Base-by-base conservation (phyloP, 1,139 yeast genomes). In the Hyphopichia fennica region DNA sequence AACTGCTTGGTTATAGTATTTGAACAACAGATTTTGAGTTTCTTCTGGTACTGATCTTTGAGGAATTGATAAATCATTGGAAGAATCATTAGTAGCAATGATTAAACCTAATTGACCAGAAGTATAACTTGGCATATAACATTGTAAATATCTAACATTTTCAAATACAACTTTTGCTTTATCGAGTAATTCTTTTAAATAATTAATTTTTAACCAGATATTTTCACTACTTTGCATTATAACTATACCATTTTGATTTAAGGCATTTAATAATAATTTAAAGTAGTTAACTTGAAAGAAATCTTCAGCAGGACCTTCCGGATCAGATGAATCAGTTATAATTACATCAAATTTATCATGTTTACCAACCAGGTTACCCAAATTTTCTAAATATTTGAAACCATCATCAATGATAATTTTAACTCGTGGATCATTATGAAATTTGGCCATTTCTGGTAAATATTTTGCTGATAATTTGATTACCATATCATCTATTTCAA, bases 281-380 rank as follows among this genome's bases (percentile, higher is more conserved):
- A 91, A 93, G 69, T 91, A 93, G 46, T 81, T 82, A 51, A 79
- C 77, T 65, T 90, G 91, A 74, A 93, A 93, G 52, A 93, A 86
- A 37, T 89, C 88, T 56, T 84, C 96, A 3, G 99, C 99, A 9
- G 99, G 99, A 1, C 99, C 99, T 57, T 93, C 98, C 2, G 98
- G 98, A 63, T 93, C 99, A 10, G 96, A 87, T 9, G 96, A 87
- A 63, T 93, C 99, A 30, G 97, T 90, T 54, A 93, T 90, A 52
- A 93, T 90, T 38, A 91, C 85, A 63, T 93, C 98, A 60, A 75
- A 91, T 52, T 77, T 75, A 22, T 59, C 62, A 2, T 44, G 45
- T 17, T 50, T 51, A 45, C 51, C 47, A 14, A 65, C 63, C 55
- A 69, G 60, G 41, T 61, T n/a, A n/a, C n/a, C n/a, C 23, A 59